Evolutionary conservation across 495 filamentous ascomycete species (phyloP).

Genomic region (Pyrenopolyporus hunteri): DNA sequence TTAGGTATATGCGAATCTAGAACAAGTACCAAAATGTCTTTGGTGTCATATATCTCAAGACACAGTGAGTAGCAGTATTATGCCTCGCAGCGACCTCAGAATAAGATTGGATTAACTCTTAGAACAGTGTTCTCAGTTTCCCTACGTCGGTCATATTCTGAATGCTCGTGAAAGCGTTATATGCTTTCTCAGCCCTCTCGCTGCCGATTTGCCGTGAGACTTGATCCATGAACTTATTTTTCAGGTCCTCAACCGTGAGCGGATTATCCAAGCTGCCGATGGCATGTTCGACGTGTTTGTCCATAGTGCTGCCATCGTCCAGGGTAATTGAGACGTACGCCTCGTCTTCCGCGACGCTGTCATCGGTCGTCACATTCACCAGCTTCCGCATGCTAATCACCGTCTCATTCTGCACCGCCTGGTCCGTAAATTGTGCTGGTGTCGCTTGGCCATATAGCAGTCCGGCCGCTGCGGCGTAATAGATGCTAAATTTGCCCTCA

Average conservation of each 20-base stretch:
- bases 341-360: conserved; percentile 50
- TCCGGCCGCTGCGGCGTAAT: conserved; percentile 57
- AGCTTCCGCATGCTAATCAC: conserved; percentile 50
- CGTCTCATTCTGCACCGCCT: conserved; percentile 46
- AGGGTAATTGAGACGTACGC: conserved; percentile 47
- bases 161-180: conserved; percentile 44
- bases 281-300: conserved; percentile 57
- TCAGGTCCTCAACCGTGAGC: conserved; percentile 52
- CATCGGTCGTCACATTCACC: conserved; percentile 50
- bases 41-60: no score
- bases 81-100: no score
- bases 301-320: conserved; percentile 43
- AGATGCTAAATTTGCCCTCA: conserved; percentile 62
- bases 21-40: no score
- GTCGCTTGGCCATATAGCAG: conserved; percentile 58
- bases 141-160: conserved; percentile 38
- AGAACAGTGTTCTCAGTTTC: conserved; percentile 33
- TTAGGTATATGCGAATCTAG: no score
- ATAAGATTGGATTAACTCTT: background rate
- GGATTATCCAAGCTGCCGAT: conserved; percentile 57
- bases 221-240: conserved; percentile 56
- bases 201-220: conserved; percentile 30
- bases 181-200: conserved; percentile 42
- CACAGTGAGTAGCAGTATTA: no score
- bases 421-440: conserved; percentile 56